Conservation (phyloP, 164 flowering plant species). For the Tinospora cordifolia region DNA sequence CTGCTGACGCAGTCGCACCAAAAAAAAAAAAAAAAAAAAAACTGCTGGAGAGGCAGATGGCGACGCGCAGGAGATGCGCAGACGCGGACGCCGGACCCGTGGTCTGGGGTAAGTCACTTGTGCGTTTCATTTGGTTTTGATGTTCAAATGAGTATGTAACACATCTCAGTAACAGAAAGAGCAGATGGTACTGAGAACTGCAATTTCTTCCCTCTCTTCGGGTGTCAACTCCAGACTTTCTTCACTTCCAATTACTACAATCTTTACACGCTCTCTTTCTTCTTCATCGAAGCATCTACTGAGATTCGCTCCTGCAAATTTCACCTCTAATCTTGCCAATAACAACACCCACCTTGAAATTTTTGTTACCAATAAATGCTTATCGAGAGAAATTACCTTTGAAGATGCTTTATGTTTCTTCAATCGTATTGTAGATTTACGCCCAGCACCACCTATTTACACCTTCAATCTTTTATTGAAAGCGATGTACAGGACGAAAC, state of each 20-base stretch:
- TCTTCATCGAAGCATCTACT: neutral
- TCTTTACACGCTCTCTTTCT: neutral
- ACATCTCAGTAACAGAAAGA: no score
- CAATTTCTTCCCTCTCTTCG: neutral
- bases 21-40: no score
- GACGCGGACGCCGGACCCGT: no score
- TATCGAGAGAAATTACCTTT: neutral
- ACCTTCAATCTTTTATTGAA: conserved; percentile 2
- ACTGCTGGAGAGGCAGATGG: no score
- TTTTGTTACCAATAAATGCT: neutral
- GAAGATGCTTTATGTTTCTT: neutral
- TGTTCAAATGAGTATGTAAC: no score
- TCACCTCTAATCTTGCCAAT: neutral
- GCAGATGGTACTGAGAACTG: neutral
- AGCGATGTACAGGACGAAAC: conserved; percentile 6
- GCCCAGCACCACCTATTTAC: neutral
- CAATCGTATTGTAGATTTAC: neutral
- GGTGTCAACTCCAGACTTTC: no score
- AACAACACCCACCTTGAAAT: neutral
- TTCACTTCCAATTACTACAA: neutral
- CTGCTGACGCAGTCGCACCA: no score
- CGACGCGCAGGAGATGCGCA: no score
- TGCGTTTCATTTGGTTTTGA: no score
- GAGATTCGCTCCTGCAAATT: no score
- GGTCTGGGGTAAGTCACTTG: no score